Percentiles rank a stretch among this genome's conserved stretches.
Conservation (phyloP, 345 rosid genomes). For the Arabidopsis arenosa region DNA sequence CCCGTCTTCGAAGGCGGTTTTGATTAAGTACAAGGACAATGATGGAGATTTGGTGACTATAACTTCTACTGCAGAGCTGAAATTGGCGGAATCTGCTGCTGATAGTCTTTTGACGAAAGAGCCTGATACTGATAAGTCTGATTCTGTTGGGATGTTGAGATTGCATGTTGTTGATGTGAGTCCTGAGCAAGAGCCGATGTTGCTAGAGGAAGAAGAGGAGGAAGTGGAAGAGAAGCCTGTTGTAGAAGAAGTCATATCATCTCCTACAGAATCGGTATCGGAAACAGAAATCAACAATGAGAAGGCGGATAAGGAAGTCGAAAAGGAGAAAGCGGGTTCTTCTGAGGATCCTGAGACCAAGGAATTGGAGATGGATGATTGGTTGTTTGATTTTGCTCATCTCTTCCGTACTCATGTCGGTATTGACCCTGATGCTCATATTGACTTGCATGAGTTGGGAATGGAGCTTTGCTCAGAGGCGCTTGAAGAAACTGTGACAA, state of each 20-base stretch:
- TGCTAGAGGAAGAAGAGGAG: constrained; percentile 72
- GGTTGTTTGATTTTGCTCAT: constrained; percentile 97
- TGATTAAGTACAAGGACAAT: constrained; percentile 84
- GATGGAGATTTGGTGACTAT: constrained; percentile 96
- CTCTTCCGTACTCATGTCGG: constrained; percentile 90
- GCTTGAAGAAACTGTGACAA: constrained; percentile 91
- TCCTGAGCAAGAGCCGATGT: constrained; percentile 87
- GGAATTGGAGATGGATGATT: constrained; percentile 97
- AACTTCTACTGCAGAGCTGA: constrained; percentile 78
- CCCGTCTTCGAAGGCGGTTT: constrained; percentile 83
- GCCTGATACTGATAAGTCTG: constrained; percentile 61
- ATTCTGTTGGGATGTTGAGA: constrained; percentile 72
- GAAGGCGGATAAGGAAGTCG: constrained; percentile 51
- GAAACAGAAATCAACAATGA: constrained; percentile 61
- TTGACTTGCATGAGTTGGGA: constrained; percentile 93
- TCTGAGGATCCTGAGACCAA: constrained; percentile 74
- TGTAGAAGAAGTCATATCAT: constrained; percentile 61
- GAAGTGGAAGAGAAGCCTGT: constrained; percentile 58
- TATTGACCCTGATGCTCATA: constrained; percentile 94
- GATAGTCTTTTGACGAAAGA: constrained; percentile 63
- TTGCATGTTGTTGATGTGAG: constrained; percentile 89
- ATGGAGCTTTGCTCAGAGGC: constrained; percentile 99
- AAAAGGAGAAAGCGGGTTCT: constrained; percentile 53
- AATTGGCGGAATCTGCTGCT: constrained; percentile 70
- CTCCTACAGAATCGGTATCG: constrained; percentile 55